These are phyloP conservation scores for Colletotrichum tabaci DNA, from an alignment of 2,329 filamentous ascomycete genomes.

Conservation along the genomic window DNA sequence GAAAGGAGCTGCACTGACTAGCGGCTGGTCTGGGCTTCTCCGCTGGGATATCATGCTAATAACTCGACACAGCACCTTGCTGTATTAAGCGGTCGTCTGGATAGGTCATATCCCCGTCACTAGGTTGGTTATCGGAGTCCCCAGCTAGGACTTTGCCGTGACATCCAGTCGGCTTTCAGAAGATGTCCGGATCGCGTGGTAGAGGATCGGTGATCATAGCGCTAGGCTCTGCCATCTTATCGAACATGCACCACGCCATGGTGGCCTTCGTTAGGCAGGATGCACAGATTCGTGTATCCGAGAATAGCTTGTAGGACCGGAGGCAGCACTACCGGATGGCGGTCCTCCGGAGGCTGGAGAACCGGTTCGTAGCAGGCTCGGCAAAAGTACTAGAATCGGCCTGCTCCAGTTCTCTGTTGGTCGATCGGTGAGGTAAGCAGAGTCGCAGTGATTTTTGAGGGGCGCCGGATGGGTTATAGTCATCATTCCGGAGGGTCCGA, in stretches of 20 bases:
- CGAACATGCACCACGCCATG: neutral
- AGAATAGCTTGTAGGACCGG: slow-evolving; percentile 13
- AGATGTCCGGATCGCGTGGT: neutral
- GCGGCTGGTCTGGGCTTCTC: neutral
- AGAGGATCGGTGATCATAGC: neutral
- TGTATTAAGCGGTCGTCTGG: neutral
- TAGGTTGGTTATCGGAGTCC: neutral
- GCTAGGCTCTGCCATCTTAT: neutral
- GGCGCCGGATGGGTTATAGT: neutral
- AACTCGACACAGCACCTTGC: neutral
- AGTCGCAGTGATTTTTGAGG: slow-evolving; percentile 22
- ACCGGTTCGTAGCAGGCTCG: neutral
- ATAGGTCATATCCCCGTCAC: neutral
- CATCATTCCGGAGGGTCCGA: slow-evolving; percentile 19
- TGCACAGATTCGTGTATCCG: neutral
- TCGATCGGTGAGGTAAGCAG: slow-evolving; percentile 18
- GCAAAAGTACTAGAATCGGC: neutral
- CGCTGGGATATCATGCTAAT: neutral
- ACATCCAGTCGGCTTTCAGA: neutral
- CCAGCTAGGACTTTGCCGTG: neutral
- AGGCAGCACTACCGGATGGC: slow-evolving; percentile 6
- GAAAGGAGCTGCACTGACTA: neutral
- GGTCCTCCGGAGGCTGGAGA: slow-evolving; percentile 3
- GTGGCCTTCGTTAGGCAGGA: neutral
- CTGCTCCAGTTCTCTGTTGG: slow-evolving; percentile 1